Percentiles rank a stretch among this genome's conserved stretches.
phyloP scores from a whole-genome alignment of 2,329 filamentous ascomycete species.

The Chrysoporthe deuterocubensis region DNA sequence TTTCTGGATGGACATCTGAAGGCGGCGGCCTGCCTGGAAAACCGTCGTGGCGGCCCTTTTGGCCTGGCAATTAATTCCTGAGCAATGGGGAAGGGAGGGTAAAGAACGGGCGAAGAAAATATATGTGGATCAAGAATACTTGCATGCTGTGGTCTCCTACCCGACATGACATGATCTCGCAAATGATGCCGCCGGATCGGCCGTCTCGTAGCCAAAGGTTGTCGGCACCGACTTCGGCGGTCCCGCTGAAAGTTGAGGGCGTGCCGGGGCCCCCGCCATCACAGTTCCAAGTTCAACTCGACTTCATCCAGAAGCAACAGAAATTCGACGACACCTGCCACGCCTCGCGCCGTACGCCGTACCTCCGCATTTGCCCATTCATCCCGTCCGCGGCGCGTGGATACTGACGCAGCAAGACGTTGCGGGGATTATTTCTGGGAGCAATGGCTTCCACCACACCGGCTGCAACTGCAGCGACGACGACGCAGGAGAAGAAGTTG shows the following conservation, averaged over 20 bases:
- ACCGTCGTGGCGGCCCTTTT: neutral
- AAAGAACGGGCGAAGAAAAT: neutral
- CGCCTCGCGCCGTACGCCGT: neutral
- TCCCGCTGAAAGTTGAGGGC: neutral
- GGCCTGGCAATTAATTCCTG: neutral
- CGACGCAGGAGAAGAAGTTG: constrained; percentile 33
- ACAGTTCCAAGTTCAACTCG: neutral
- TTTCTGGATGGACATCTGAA: neutral
- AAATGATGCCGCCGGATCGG: neutral
- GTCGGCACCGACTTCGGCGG: constrained; percentile 4
- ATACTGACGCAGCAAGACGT: neutral
- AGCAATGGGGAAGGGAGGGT: neutral
- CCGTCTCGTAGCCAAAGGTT: neutral
- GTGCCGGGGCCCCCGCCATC: neutral
- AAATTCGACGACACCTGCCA: neutral
- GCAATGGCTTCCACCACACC: constrained; percentile 31
- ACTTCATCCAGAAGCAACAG: neutral
- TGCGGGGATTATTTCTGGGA: too few relatives aligned
- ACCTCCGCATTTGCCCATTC: neutral
- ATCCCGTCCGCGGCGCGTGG: neutral
- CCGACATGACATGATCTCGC: neutral
- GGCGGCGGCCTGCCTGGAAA: neutral
- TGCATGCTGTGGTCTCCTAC: neutral
- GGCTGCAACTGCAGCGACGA: constrained; percentile 25
- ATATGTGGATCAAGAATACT: neutral